These are phyloP conservation scores for Phialemoniopsis sp. DNA, from an alignment of 2,329 filamentous ascomycete species.

Conservation along the genomic window DNA sequence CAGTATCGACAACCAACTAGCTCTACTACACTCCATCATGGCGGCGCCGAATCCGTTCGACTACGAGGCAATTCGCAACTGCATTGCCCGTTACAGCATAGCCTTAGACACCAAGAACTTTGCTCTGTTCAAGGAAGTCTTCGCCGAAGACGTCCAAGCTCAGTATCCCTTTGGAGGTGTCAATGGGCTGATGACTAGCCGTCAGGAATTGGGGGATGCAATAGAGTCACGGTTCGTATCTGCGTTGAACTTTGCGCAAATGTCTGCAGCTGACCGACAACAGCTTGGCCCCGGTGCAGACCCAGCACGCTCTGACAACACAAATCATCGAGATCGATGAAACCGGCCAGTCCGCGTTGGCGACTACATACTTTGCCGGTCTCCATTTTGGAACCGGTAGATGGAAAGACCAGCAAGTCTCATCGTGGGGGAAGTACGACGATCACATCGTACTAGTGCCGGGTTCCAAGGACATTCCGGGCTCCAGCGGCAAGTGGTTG, in stretches of 20 bases:
- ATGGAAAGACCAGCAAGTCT: constrained; percentile 6
- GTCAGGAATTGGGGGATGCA: no score
- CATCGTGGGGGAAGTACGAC: constrained; percentile 6
- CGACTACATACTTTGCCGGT: constrained; percentile 8
- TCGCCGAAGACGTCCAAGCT: no score
- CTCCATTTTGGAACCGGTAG: constrained; percentile 7
- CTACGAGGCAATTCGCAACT: constrained; percentile 7
- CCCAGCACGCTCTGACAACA: constrained; percentile 9
- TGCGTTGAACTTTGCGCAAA: no score
- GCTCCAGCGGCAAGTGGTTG: no score
- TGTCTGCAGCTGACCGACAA: no score
- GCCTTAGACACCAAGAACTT: constrained; percentile 8
- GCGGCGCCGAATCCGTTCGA: not conserved
- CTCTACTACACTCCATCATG: no score
- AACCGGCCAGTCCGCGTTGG: constrained; percentile 4
- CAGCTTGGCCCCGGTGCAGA: constrained; percentile 4
- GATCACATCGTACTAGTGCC: not conserved
- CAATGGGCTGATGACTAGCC: no score
- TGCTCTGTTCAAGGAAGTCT: constrained; percentile 1
- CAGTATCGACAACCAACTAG: no score
- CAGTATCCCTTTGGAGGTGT: no score
- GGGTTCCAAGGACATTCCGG: no score
- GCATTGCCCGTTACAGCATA: constrained; percentile 7
- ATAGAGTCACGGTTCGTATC: no score
- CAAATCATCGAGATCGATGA: constrained; percentile 6